These are phyloP conservation scores for Rhytidhysteron rufulum DNA, from an alignment of 2,329 filamentous ascomycete genomes.

Conservation along the genomic window DNA sequence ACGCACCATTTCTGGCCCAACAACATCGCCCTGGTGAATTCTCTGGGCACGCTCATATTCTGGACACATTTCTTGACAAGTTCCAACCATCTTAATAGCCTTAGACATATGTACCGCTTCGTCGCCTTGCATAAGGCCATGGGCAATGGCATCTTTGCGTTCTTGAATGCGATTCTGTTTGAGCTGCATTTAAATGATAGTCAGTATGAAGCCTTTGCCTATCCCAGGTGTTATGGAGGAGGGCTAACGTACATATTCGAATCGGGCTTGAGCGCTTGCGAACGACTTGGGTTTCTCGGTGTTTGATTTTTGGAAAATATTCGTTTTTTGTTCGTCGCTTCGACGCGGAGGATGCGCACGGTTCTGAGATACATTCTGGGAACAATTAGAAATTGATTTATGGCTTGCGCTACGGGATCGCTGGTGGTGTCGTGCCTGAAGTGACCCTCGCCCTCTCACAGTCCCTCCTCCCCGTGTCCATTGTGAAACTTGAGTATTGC, in stretches of 20 bases:
- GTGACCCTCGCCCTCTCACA: no score
- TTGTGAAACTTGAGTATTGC: conserved; percentile 1
- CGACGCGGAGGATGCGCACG: no score
- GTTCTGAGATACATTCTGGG: no score
- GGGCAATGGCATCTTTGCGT: conserved; percentile 41
- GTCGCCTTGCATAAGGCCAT: conserved; percentile 55
- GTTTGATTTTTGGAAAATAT: no score
- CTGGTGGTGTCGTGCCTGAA: no score
- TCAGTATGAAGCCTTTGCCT: no score
- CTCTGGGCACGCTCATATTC: conserved; percentile 60
- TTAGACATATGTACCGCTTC: conserved; percentile 56
- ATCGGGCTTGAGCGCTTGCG: not conserved
- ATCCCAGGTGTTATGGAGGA: no score
- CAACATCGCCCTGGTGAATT: conserved; percentile 59
- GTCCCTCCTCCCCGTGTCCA: no score
- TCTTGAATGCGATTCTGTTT: conserved; percentile 10
- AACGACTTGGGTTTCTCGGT: no score
- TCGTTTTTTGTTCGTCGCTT: no score
- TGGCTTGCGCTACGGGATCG: no score
- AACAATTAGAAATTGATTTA: no score
- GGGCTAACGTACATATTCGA: conserved; percentile 3
- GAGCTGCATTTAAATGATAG: conserved; percentile 5
- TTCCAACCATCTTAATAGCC: conserved; percentile 59
- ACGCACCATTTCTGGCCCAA: conserved; percentile 56
- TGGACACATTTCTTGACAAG: conserved; percentile 62